Percentiles rank a stretch among this genome's conserved stretches.
phyloP scores from a whole-genome alignment of 345 rosid genomes.

The Cardamine chenopodiifolia region DNA sequence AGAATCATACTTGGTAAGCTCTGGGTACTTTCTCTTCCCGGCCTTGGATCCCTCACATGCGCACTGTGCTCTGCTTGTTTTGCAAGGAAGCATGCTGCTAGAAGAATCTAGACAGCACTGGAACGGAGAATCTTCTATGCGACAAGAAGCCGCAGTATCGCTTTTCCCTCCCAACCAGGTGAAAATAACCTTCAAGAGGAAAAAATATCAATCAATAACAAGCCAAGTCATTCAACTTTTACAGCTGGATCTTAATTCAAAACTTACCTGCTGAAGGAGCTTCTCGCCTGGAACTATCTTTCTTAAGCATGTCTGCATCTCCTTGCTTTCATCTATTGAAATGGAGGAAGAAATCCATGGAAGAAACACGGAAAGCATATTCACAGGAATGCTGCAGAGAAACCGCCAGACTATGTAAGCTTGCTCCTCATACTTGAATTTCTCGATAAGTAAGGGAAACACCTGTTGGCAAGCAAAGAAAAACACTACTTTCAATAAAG shows the following conservation, averaged over 20 bases:
- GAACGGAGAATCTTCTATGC: constrained; percentile 44
- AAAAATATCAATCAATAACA: constrained; percentile 23
- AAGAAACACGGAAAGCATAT: constrained; percentile 84
- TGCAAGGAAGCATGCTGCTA: constrained; percentile 44
- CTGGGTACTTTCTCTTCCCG: constrained; percentile 75
- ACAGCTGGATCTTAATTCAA: constrained; percentile 15
- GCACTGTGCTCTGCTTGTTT: constrained; percentile 49
- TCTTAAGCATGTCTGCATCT: constrained; percentile 70
- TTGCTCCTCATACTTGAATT: constrained; percentile 82
- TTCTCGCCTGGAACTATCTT: constrained; percentile 79
- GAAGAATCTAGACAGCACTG: constrained; percentile 47
- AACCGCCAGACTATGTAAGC: constrained; percentile 89
- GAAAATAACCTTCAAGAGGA: constrained; percentile 64
- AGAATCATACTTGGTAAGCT: constrained; percentile 44
- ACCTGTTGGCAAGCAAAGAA: constrained; percentile 50
- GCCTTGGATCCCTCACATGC: constrained; percentile 57
- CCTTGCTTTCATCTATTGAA: constrained; percentile 69
- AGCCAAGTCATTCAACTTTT: constrained; percentile 19
- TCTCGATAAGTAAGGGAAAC: constrained; percentile 81
- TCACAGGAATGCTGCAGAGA: constrained; percentile 89
- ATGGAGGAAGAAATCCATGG: constrained; percentile 86
- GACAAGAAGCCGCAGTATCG: constrained; percentile 31
- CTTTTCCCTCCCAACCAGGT: constrained; percentile 70
- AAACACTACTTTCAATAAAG: not conserved
- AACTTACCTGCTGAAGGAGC: constrained; percentile 74